Evolutionary conservation across 2,329 filamentous ascomycete genomes (phyloP).

Genomic region (Sphaerulina vaccinii): DNA sequence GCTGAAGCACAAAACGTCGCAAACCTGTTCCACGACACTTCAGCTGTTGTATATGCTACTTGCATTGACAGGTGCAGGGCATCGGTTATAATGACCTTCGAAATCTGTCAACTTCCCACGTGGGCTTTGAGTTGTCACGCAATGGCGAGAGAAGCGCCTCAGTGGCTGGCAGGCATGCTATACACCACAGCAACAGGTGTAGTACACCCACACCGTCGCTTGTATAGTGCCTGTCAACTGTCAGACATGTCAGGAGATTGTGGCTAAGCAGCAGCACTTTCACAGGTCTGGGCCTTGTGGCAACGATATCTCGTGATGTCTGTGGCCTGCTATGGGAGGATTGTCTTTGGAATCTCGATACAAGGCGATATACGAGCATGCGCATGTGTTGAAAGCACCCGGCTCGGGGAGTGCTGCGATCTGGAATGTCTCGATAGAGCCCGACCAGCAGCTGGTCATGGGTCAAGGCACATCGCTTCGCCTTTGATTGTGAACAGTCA

Average conservation of each 20-base stretch:
- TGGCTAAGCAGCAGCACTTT: neutral
- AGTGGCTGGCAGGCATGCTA: neutral
- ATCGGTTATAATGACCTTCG: neutral
- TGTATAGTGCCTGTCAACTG: neutral
- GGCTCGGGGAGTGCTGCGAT: too few species aligned
- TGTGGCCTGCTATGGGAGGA: neutral
- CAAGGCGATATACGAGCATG: too few species aligned
- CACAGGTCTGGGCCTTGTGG: neutral
- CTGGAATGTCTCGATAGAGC: neutral
- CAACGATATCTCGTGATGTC: neutral
- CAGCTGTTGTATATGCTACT: too few species aligned
- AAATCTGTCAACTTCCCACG: neutral
- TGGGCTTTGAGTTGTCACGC: neutral
- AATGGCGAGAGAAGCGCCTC: conserved; percentile 1
- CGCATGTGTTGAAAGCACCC: too few species aligned
- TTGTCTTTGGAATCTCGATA: too few species aligned
- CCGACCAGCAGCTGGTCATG: neutral
- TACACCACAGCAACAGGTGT: conserved; percentile 1
- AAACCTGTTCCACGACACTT: too few species aligned
- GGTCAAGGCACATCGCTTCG: neutral
- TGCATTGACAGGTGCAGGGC: neutral
- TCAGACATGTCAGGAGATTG: neutral
- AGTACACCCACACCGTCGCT: conserved; percentile 12
- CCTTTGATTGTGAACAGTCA: too few species aligned
- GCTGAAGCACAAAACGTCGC: neutral